phyloP scores from a whole-genome alignment of 1,139 yeast genomes.

The Kodamaea suecica region DNA sequence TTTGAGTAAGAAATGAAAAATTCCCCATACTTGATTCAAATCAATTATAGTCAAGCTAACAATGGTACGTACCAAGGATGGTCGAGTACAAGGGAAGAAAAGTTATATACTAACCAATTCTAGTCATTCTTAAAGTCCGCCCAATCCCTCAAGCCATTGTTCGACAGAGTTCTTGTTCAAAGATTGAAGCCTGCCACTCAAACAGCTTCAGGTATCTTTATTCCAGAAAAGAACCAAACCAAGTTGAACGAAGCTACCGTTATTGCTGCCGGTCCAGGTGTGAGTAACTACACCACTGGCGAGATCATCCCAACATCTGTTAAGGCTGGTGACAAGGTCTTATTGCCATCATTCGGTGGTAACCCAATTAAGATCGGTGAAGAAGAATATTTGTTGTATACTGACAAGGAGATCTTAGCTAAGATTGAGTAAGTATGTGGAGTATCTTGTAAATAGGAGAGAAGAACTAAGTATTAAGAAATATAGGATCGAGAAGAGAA shows the following conservation, averaged over 20 bases:
- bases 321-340: slow-evolving; percentile 84
- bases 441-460: not conserved
- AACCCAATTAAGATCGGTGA: slow-evolving; percentile 85
- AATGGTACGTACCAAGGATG: slow-evolving; percentile 5
- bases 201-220: slow-evolving; percentile 92
- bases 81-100: not conserved
- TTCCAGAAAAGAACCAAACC: slow-evolving; percentile 95
- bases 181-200: slow-evolving; percentile 87
- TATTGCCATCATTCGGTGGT: slow-evolving; percentile 90
- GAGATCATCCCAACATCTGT: slow-evolving; percentile 69
- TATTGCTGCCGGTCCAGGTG: slow-evolving; percentile 83
- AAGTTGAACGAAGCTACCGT: slow-evolving; percentile 84
- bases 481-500: too few species aligned
- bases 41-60: slow-evolving; percentile 1
- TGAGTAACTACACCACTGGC: slow-evolving; percentile 60
- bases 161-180: slow-evolving; percentile 95
- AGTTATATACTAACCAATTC: slow-evolving; percentile 6
- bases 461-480: too few species aligned
- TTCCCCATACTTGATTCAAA: slow-evolving; percentile 6
- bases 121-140: slow-evolving; percentile 74
- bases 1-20: slow-evolving; percentile 2
- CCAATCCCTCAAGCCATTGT: slow-evolving; percentile 82
- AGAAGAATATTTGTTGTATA: slow-evolving; percentile 69
- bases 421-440: slow-evolving; percentile 51
- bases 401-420: slow-evolving; percentile 93